Evolutionary conservation across 345 rosid species (phyloP), one percentile per base, ranked within the genome.

Genomic region (Trapa incisa): DNA sequence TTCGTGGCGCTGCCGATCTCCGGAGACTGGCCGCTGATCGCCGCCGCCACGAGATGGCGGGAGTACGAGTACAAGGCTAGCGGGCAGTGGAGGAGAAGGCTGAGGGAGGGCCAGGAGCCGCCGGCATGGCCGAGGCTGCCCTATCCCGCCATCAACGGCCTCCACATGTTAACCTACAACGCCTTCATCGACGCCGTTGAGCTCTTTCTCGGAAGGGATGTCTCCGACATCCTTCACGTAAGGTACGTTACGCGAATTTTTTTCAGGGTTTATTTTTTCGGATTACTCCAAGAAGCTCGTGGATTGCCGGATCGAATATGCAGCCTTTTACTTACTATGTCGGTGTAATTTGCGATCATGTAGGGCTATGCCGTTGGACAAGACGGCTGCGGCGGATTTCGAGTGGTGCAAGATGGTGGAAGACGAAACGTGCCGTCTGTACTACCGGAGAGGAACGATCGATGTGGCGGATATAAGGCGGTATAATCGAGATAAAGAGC

Each of bases 181-280:
- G 80, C 81, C 22, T 86, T 86, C 74, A 56, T 86, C 29, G 86
- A 84, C 64, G 85, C 86, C 17, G 65, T 82, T 65, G 76, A 77
- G 68, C 82, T 84, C 72, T 81, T 79, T 72, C 77, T 76, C 61
- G 67, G 73, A 53, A 78, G 61, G 74, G 42, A 68, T 47, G 37
- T 80, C 64, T 82, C 86, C 33, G 72, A 73, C 13, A 74, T 82
- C 65, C 79, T 86, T 70, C 88, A 86, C 48, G 68, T 86, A 38
- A 75, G 86, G 88, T 78, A 22, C 29, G 29, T 22, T 22, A 22
- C 29, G 29, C 29, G 29, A 22, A 22, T 22, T 22, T 22, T 22
- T 22, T 22, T 22, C 29, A 22, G 29, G 29, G 29, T 22, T 22
- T 22, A 22, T 22, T 22, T 22, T 22, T 22, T 22, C 29, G 29